Evolutionary conservation across 441 rosid species (phyloP).

Genomic region (Metrosideros polymorpha): DNA sequence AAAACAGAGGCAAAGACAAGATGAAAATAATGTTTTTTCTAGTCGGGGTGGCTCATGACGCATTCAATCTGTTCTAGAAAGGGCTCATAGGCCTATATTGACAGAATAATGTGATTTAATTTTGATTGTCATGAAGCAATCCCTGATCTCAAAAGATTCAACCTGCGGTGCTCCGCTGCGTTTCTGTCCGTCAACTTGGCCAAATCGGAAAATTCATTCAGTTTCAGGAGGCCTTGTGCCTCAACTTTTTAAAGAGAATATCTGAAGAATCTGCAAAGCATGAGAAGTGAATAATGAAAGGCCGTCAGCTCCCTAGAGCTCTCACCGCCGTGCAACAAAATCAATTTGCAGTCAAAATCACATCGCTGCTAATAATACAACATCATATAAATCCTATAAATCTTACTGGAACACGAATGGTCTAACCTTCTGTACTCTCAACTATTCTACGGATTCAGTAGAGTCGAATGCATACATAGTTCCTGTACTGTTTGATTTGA

Average conservation of each 20-base stretch:
- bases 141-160: neutral
- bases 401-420: neutral
- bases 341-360: neutral
- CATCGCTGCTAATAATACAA: neutral
- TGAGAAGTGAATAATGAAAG: neutral
- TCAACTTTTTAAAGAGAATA: neutral
- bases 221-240: neutral
- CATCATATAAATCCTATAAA: neutral
- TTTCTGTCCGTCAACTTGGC: neutral
- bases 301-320: neutral
- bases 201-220: neutral
- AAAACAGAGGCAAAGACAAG: neutral
- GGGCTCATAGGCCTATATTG: neutral
- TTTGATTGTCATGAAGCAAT: neutral
- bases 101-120: neutral
- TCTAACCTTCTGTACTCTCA: neutral
- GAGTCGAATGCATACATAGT: neutral
- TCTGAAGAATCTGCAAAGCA: neutral
- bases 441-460: neutral
- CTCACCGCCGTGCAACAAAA: neutral
- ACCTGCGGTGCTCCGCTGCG: neutral
- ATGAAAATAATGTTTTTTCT: neutral
- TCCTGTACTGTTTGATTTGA: neutral
- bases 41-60: accelerated
- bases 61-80: neutral